Base-by-base conservation (phyloP, 1,284 basidiomycete species). In the Coriolopsis trogii region DNA sequence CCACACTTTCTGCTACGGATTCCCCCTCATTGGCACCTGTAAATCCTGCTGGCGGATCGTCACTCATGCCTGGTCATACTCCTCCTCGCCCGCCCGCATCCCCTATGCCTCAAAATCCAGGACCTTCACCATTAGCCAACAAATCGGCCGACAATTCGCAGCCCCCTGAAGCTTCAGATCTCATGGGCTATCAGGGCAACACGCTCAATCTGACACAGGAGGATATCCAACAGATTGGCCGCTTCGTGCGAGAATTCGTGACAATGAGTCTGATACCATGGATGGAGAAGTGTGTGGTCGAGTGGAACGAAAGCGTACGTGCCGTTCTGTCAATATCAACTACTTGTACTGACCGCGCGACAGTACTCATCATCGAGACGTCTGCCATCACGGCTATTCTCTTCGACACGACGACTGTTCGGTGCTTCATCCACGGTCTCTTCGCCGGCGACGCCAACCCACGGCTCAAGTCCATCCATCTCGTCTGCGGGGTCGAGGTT, bases 251-350 rank as follows among this genome's bases (percentile, higher is more conserved):
- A 38, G 96, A 98, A 67, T 89, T 98, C 60, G 81, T 94, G 2
- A 87, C 89, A 4, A 93, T 94, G 82, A 95, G 90, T 62, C 74
- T 99, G 29, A 73, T 98, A 3, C 96, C 96, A 0, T 98, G 91
- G 88, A 95, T 99, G 92, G 96, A 99, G 73, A 90, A 90, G 60
- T 89, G 87, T 64, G 89, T 97, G 1, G 67, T 94, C 40, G 92
- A 97, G 53, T 97, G 94, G 91, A 97, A 97, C 67, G 96, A 99
- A 74, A 81, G 80, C 56, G 89, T 91, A 63, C 56, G 76, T 63
- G 10, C 24, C 36, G 49, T 18, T 4, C 13, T 13, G 38, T 31
- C 21, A 31, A 33, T 38, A 37, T 39, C 38, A 41, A 25, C 33
- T 28, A 23, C 2, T 38, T 16, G 39, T 30, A 20, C 20, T 49